phyloP scores from a whole-genome alignment of 352 stramenopile genomes.

The Paralagenidium karlingii region DNA sequence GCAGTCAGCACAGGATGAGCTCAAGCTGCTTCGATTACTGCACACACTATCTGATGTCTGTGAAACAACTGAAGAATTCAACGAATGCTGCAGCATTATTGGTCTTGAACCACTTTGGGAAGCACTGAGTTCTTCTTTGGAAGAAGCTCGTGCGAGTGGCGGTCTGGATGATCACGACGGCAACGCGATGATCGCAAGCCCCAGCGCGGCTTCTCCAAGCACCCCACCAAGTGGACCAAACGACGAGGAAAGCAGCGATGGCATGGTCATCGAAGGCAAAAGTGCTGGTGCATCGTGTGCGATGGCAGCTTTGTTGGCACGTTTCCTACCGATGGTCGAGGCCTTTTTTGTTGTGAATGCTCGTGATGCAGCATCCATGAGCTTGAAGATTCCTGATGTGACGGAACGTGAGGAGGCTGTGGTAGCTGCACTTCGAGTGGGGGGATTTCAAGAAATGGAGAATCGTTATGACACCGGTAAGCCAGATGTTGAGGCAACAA shows the following conservation, averaged over 20 bases:
- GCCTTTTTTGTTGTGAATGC: conserved; percentile 98
- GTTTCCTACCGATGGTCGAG: conserved; percentile 97
- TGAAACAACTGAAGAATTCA: conserved; percentile 51
- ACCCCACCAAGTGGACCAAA: conserved; percentile 12
- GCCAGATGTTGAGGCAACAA: background rate
- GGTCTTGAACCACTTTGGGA: conserved; percentile 67
- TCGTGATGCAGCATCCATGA: conserved; percentile 71
- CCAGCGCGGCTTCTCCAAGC: conserved; percentile 27
- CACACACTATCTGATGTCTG: conserved; percentile 89
- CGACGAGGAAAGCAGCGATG: conserved; percentile 52
- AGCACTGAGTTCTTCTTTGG: conserved; percentile 47
- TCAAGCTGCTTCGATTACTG: conserved; percentile 93
- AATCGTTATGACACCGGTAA: background rate
- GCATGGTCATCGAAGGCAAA: conserved; percentile 79
- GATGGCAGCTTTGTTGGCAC: conserved; percentile 90
- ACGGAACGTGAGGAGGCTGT: conserved; percentile 65
- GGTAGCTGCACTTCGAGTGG: conserved; percentile 51
- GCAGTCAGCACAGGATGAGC: conserved; percentile 73
- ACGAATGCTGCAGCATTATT: conserved; percentile 53
- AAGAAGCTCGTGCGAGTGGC: conserved; percentile 60
- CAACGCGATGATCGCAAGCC: background rate
- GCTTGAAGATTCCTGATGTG: conserved; percentile 51
- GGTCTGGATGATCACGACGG: conserved; percentile 57
- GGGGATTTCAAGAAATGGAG: conserved; percentile 31
- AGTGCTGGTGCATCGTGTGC: conserved; percentile 77